A percentile compares a stretch with the other conserved stretches of the same genome.
phyloP scores from a whole-genome alignment of 148 eudicot species.

The Persicaria maculosa region DNA sequence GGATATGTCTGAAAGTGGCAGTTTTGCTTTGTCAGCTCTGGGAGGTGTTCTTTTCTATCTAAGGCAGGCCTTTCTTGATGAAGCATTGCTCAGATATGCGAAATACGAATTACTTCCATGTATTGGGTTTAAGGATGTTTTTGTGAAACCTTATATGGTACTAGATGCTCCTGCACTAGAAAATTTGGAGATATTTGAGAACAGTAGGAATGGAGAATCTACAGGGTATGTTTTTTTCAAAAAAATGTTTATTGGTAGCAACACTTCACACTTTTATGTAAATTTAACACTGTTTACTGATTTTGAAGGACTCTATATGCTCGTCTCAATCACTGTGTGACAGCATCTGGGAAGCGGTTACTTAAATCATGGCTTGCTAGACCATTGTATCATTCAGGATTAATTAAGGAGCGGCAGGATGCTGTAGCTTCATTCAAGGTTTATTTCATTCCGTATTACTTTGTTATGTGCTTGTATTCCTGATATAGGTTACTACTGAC shows the following conservation, averaged over 20 bases:
- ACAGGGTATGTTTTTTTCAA: conserved; percentile 51
- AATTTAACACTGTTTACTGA: conserved; percentile 9
- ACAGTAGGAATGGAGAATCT: conserved; percentile 69
- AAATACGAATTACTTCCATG: conserved; percentile 81
- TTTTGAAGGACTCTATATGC: conserved; percentile 64
- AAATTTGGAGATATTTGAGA: conserved; percentile 93
- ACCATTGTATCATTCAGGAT: conserved; percentile 59
- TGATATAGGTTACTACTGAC: background rate
- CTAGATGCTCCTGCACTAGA: conserved; percentile 93
- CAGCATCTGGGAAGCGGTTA: conserved; percentile 91
- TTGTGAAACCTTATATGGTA: conserved; percentile 72
- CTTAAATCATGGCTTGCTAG: conserved; percentile 94
- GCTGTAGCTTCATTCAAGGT: conserved; percentile 86
- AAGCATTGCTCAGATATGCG: conserved; percentile 81
- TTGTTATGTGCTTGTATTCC: background rate
- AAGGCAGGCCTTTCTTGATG: conserved; percentile 86
- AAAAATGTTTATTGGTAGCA: conserved; percentile 6
- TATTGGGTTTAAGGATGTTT: conserved; percentile 44
- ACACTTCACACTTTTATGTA: background rate
- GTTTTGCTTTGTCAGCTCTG: conserved; percentile 82
- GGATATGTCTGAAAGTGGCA: conserved; percentile 43
- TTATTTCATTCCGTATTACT: conserved; percentile 6
- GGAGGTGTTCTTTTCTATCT: conserved; percentile 87
- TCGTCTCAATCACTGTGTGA: conserved; percentile 79
- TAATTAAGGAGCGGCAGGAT: conserved; percentile 81